Percentiles rank a stretch among this genome's conserved stretches.
Evolutionary conservation across 495 filamentous ascomycete genomes (phyloP).

Genomic region (Penicillium argentinense): DNA sequence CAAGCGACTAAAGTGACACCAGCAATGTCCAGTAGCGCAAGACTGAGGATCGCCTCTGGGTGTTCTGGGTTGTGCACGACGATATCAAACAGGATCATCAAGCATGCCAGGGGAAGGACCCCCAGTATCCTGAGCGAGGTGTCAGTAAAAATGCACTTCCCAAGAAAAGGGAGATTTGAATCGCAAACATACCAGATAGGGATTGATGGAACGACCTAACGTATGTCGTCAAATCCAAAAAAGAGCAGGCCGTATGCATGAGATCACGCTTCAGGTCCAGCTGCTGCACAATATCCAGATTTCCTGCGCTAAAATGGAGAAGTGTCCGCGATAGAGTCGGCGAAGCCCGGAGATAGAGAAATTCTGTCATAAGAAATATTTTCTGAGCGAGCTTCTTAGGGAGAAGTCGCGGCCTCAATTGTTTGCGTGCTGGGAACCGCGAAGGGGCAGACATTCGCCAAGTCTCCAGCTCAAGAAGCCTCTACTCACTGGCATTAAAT

Average conservation of each 20-base stretch:
- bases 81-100: slow-evolving; percentile 38
- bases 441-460: slow-evolving; percentile 15
- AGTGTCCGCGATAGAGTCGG: slow-evolving; percentile 19
- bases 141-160: too few relatives aligned
- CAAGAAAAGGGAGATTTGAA: too few relatives aligned
- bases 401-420: slow-evolving; percentile 9
- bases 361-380: slow-evolving; percentile 15
- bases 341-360: slow-evolving; percentile 16
- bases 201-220: slow-evolving; percentile 18
- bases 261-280: slow-evolving; percentile 12
- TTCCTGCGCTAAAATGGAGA: slow-evolving; percentile 7
- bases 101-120: slow-evolving; percentile 26
- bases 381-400: slow-evolving; percentile 5
- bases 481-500: slow-evolving; percentile 4
- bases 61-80: slow-evolving; percentile 35
- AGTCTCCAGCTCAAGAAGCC: slow-evolving; percentile 11
- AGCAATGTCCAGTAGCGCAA: slow-evolving; percentile 33
- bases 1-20: slow-evolving; percentile 33
- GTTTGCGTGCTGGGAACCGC: slow-evolving; percentile 14
- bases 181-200: slow-evolving; percentile 22
- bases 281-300: slow-evolving; percentile 2
- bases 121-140: neutral
- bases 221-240: slow-evolving; percentile 20
- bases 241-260: slow-evolving; percentile 12
- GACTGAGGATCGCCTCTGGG: slow-evolving; percentile 27